Base-by-base conservation (phyloP, 208 protist species). In the Wallacemonas rigidus region DNA sequence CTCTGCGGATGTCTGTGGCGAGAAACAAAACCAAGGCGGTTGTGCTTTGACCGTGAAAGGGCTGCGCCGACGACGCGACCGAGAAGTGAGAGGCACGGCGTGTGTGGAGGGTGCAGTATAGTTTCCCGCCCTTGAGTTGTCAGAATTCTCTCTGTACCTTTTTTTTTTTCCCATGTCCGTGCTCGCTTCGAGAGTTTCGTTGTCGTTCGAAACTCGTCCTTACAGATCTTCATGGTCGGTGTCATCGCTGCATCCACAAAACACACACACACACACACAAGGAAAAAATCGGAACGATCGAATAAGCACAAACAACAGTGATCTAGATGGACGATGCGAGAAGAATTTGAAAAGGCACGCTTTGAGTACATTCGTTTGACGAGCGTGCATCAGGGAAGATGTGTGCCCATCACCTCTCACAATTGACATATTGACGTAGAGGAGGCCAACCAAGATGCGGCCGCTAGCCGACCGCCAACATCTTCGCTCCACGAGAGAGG, bases 221-320 rank as follows among this genome's bases (percentile, higher is more conserved):
- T 56, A 56, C 51, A 56, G 51, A 56, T 56, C 51, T 56, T 56
- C 26, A n/a, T 56, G 51, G 14, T 56, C 51, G 14, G 4, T 56
- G 12, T 1, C 6, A 56, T 56, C 1, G 5, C 6, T 17, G 51
- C 51, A 26, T 36, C 8, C 51, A 56, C 51, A 56, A 7, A 56
- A n/a, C 14, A 56, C 14, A 56, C 14, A 56, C 14, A 56, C 51
- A 56, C 8, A 12, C 7, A 7, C 51, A 56, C 7, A 56, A 9
- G n/a, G 14, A 35, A 5, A 56, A 51, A 14, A 1, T 1, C 14
- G 47, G 11, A 15, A 8, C 47, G 11, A 14, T 51, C 47, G 7
- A 8, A 51, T 51, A 8, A 51, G 11, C 14, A 51, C 47, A 51
- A 51, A 51, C 47, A 26, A 26, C 26, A 26, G 26, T 26, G 26